Evolutionary conservation across 2,329 filamentous ascomycete genomes (phyloP).

Genomic region (Fusarium sp.): DNA sequence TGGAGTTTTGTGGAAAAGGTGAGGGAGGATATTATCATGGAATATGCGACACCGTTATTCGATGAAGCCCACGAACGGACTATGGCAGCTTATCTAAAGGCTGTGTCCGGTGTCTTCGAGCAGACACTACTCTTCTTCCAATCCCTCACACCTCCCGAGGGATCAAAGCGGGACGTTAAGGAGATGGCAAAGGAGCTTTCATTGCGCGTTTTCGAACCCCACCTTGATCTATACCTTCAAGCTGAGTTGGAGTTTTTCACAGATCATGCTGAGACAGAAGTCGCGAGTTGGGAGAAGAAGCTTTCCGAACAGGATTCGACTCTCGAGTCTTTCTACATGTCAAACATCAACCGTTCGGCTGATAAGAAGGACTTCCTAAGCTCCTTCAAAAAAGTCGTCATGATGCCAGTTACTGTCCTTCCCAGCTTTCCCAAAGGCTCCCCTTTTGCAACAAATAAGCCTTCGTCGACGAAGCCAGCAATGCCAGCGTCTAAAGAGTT

Average conservation of each 20-base stretch:
- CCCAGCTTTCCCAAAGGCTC: conserved; percentile 72
- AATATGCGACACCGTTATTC: conserved; percentile 86
- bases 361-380: conserved; percentile 97
- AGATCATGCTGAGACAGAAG: conserved; percentile 78
- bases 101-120: conserved; percentile 87
- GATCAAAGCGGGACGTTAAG: conserved; percentile 68
- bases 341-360: conserved; percentile 90
- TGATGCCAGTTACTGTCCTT: conserved; percentile 96
- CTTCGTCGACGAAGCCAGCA: conserved; percentile 40
- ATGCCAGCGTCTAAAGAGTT: conserved; percentile 36
- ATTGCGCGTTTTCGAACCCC: conserved; percentile 83
- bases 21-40: conserved; percentile 83
- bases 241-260: conserved; percentile 92
- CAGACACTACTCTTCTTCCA: conserved; percentile 83
- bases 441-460: conserved; percentile 64
- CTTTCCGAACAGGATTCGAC: conserved; percentile 90
- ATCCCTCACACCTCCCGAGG: conserved; percentile 74
- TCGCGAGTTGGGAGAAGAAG: conserved; percentile 89
- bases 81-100: conserved; percentile 82
- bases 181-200: conserved; percentile 75
- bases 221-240: conserved; percentile 91
- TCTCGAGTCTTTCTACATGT: conserved; percentile 95
- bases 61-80: conserved; percentile 85
- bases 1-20: conserved; percentile 84
- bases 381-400: conserved; percentile 98